Percentiles rank a stretch among this genome's conserved stretches.
These are phyloP conservation scores for Phytophthora pluvialis DNA, from an alignment of 352 stramenopile genomes.

Conservation along the genomic window DNA sequence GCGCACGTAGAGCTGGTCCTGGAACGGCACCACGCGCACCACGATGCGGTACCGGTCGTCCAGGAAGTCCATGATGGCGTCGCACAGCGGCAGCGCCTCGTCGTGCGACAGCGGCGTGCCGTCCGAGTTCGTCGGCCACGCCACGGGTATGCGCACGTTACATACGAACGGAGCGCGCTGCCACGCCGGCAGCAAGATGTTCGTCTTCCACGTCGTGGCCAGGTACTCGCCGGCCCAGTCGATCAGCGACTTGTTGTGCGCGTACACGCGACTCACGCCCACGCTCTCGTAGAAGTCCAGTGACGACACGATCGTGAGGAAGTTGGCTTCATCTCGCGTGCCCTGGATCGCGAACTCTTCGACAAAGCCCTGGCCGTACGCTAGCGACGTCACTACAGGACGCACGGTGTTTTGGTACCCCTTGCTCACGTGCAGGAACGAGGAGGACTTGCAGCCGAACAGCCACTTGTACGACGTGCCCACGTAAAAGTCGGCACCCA, in stretches of 20 bases:
- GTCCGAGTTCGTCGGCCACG: conserved; percentile 55
- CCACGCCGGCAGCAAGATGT: conserved; percentile 73
- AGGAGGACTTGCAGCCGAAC: conserved; percentile 86
- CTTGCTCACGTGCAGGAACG: conserved; percentile 87
- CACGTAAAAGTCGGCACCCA: conserved; percentile 86
- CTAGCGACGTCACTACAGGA: conserved; percentile 82
- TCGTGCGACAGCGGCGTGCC: conserved; percentile 63
- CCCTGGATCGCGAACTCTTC: conserved; percentile 88
- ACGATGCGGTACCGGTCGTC: conserved; percentile 76
- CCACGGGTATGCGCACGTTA: conserved; percentile 79
- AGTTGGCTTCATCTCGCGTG: conserved; percentile 85
- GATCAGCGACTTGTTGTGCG: conserved; percentile 86
- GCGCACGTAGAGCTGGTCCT: conserved; percentile 73
- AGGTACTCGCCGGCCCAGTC: conserved; percentile 84
- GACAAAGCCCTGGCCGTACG: conserved; percentile 81
- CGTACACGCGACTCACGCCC: conserved; percentile 72
- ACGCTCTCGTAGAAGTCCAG: conserved; percentile 88
- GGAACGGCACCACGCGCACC: conserved; percentile 73
- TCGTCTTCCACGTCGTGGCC: conserved; percentile 75
- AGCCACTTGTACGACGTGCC: conserved; percentile 88
- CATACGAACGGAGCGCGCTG: conserved; percentile 84
- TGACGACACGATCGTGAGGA: conserved; percentile 80
- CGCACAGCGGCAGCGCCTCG: conserved; percentile 67
- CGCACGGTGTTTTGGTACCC: conserved; percentile 77
- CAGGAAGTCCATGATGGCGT: conserved; percentile 84